Evolutionary conservation across 805 yeast genomes (phyloP), one percentile per base, ranked within the genome.

Genomic region (Candida montana): DNA sequence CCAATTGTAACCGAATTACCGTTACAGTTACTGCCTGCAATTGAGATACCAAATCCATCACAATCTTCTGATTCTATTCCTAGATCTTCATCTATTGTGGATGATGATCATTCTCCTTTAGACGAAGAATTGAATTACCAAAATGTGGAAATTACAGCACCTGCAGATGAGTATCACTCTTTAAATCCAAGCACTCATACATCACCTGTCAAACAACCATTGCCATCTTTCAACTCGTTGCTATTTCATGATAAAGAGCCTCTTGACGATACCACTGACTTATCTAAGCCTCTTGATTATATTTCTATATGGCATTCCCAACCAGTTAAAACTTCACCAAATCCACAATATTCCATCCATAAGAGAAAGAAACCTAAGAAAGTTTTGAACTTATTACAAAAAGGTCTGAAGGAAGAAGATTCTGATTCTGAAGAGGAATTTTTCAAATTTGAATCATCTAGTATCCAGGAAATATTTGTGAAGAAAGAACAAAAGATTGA

Each of bases 271-370:
- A 35, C 7, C 7, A 11, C 26, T 5, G 3, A 13, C 4, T 9
- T 19, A 2, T 33, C 47, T 3, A 47, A 51, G 21, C 49, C 55
- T n/a, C 44, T 50, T 4, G 57, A 51, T 30, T 57, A 52, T 37
- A 49, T 55, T 24, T 49, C 52, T 13, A 58, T 53, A 18, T 57
- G 60, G 61, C 52, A 51, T 35, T 53, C 44, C 34, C 68, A 18
- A 61, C 64, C 42, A 61, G 67, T 47, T 26, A 35, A 49, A 15
- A n/a, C 4, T 3, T 46, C 54, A 1, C 54, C 51, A 9, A 20
- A 49, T 6, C 54, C 57, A 13, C 59, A 56, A 33, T 56, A 56
- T 31, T 40, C 44, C 10, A 27, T 44, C 10, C 44, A 40, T 4
- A 26, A 42, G 2, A 49, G 49, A 41, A 51, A 46, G 13, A 37